Evolutionary conservation across 768 basidiomycete genomes (phyloP), one percentile per base, ranked within the genome.

Genomic region (Hebeloma cylindrosporum): DNA sequence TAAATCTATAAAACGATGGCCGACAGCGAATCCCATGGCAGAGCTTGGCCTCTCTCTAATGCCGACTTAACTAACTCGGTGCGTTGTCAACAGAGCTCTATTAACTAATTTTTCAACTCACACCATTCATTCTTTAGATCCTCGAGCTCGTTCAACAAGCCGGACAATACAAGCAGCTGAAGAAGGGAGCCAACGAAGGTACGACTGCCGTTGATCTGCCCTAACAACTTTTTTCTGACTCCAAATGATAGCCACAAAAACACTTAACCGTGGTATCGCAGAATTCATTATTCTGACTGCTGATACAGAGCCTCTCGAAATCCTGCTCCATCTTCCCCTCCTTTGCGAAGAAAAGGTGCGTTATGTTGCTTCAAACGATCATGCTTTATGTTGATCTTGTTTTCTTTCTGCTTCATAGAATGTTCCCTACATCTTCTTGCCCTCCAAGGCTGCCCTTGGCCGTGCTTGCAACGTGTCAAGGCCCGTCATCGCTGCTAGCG

Each of bases 171-270:
- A 97, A 97, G 72, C 94, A 97, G 67, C 72, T 97, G 36, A 98
- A 97, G 74, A 97, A 97, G 73, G 95, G 96, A 50, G 96, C 96
- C 31, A 99, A 99, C 69, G 96, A 99, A 80, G 89, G 91, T 89
- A 37, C 26, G 75, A 59, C 28, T 13, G 21, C 40, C 23, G 20
- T 9, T 51, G 6, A 26, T 11, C 21, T 41, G 17, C 10, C 26
- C 43, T 42, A 11, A 42, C 17, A 18, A 13, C 16, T 29, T n/a
- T 14, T 16, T 10, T 40, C 52, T 54, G 40, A 53, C 45, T 17
- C 27, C 14, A 13, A 29, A 28, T 38, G 41, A 5, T 41, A 93
- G 93, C 94, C 33, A 99, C 96, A 54, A 99, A 99, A 74, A 96
- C 93, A 14, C 80, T 97, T 52, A 97, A 97, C 67, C 90, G 95